phyloP scores from a whole-genome alignment of 257 asterid species.

The Solanum chmielewskii region DNA sequence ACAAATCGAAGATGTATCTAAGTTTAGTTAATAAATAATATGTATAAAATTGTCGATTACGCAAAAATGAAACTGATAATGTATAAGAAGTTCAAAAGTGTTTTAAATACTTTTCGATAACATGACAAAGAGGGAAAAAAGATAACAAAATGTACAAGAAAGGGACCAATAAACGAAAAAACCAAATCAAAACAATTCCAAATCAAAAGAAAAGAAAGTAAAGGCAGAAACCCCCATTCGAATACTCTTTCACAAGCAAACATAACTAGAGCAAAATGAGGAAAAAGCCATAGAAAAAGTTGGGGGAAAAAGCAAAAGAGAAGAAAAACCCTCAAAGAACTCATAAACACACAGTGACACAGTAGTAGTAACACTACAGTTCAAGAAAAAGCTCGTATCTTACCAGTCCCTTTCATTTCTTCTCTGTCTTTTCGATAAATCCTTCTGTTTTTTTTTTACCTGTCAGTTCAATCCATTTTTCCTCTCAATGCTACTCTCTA shows the following conservation, averaged over 20 bases:
- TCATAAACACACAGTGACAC: background rate
- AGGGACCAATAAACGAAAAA: background rate
- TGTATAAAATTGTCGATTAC: too few species aligned
- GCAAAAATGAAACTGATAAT: fast-evolving
- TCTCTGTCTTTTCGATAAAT: background rate
- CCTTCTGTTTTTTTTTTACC: background rate
- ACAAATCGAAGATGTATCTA: too few species aligned
- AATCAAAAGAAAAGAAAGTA: background rate
- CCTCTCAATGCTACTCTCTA: background rate
- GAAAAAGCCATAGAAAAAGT: background rate
- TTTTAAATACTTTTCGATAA: background rate
- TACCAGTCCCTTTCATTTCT: background rate
- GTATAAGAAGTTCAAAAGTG: fast-evolving
- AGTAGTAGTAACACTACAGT: background rate
- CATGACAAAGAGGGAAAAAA: background rate
- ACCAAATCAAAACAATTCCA: background rate
- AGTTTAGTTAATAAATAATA: too few species aligned
- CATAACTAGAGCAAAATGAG: background rate
- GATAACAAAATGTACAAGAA: background rate
- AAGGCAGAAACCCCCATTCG: background rate
- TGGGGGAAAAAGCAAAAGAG: background rate
- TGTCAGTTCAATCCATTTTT: background rate
- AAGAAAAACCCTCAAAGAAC: background rate
- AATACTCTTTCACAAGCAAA: background rate
- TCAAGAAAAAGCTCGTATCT: background rate